Percentiles rank a stretch among this genome's conserved stretches.
These are phyloP conservation scores for Spergularia marina DNA, from an alignment of 148 eudicot genomes.

Conservation along the genomic window DNA sequence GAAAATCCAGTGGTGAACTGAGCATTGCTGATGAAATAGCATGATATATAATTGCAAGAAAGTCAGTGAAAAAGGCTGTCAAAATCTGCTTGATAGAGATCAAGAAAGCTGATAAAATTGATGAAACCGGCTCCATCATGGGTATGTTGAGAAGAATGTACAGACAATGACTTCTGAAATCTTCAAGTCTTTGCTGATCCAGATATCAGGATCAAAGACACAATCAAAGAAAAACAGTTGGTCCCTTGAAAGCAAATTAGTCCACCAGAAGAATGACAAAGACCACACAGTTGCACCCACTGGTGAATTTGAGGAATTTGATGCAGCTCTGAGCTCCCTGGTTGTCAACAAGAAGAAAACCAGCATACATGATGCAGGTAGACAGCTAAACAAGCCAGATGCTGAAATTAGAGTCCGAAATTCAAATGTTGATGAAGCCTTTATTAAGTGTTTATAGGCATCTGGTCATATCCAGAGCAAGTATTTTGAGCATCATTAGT, in stretches of 20 bases:
- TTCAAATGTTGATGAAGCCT: slow-evolving; percentile 31
- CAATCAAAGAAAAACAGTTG: slow-evolving; percentile 19
- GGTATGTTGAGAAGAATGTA: slow-evolving; percentile 13
- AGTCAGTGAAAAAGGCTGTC: slow-evolving; percentile 29
- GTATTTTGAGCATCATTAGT: slow-evolving; percentile 29
- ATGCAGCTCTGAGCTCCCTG: slow-evolving; percentile 27
- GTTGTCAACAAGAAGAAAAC: slow-evolving; percentile 15
- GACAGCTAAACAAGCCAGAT: slow-evolving; percentile 20
- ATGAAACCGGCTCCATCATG: neutral
- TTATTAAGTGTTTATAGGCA: slow-evolving; percentile 29
- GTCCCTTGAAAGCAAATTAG: slow-evolving; percentile 27
- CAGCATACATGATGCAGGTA: neutral
- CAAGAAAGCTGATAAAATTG: slow-evolving; percentile 20
- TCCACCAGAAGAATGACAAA: slow-evolving; percentile 15
- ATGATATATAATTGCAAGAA: slow-evolving; percentile 28
- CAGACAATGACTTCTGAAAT: slow-evolving; percentile 14
- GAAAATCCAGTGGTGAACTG: slow-evolving; percentile 37
- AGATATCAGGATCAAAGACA: slow-evolving; percentile 11
- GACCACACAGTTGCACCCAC: neutral
- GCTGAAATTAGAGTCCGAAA: slow-evolving; percentile 24
- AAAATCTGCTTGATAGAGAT: slow-evolving; percentile 34
- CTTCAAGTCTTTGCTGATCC: slow-evolving; percentile 12
- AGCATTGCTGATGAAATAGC: slow-evolving; percentile 20
- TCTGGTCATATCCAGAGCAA: slow-evolving; percentile 34
- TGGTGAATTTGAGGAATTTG: slow-evolving; percentile 29